Evolutionary conservation across 2,329 filamentous ascomycete species (phyloP).

Genomic region (Cucurbitaria berberidis): DNA sequence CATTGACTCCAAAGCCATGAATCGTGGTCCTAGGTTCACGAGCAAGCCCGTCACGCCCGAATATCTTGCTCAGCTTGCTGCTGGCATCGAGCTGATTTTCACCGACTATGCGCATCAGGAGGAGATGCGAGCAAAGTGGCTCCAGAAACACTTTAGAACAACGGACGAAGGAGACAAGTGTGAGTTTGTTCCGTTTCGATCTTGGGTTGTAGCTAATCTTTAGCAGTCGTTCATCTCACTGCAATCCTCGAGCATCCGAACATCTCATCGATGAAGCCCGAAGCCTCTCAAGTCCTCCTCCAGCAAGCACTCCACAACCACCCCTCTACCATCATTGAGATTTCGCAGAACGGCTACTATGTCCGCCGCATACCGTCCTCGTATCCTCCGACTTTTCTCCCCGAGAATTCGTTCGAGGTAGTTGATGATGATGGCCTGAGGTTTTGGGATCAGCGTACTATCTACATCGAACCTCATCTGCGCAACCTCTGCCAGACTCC

Average conservation of each 20-base stretch:
- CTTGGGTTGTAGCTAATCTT: neutral
- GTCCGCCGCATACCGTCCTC: conserved; percentile 39
- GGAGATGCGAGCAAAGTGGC: conserved; percentile 29
- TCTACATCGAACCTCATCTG: conserved; percentile 47
- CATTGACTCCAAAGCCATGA: conserved; percentile 9
- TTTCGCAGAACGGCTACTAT: conserved; percentile 34
- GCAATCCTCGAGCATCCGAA: conserved; percentile 39
- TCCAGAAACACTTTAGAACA: conserved; percentile 30
- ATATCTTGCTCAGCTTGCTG: conserved; percentile 38
- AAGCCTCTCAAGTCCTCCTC: conserved; percentile 36
- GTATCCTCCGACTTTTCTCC: conserved; percentile 39
- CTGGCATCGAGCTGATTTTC: conserved; percentile 44
- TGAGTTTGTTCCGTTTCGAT: conserved; percentile 3
- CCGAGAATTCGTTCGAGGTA: conserved; percentile 29
- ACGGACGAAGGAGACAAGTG: conserved; percentile 36
- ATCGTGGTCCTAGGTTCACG: conserved; percentile 28
- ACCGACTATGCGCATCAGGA: conserved; percentile 47
- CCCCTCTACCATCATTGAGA: conserved; percentile 27
- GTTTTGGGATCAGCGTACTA: conserved; percentile 47
- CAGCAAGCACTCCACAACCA: conserved; percentile 33
- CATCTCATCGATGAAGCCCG: conserved; percentile 40
- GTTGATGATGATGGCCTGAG: conserved; percentile 37
- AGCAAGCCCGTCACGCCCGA: conserved; percentile 28
- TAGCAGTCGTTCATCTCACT: conserved; percentile 42
- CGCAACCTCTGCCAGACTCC: conserved; percentile 39